Evolutionary conservation across 108 stramenopile genomes (phyloP).

Genomic region (Nitzschia inconspicua): DNA sequence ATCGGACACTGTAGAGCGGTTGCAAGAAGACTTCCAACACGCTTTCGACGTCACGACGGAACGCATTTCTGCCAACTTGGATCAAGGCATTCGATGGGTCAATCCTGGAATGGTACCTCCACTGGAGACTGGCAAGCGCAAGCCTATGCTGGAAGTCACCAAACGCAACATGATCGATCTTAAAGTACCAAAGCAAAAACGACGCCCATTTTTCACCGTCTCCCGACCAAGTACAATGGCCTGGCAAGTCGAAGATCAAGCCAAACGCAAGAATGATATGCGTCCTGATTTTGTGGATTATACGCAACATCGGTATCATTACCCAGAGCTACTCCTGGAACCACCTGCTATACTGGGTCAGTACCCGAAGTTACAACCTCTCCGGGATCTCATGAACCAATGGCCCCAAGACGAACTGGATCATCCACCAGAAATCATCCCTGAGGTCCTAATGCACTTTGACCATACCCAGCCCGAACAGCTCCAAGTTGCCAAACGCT

Average conservation of each 20-base stretch:
- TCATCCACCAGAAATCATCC: conserved; percentile 34
- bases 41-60: no score
- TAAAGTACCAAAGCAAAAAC: no score
- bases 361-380: conserved; percentile 60
- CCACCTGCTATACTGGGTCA: conserved; percentile 41
- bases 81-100: conserved; percentile 31
- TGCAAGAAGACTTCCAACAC: no score
- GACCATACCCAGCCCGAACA: conserved; percentile 63
- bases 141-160: no score
- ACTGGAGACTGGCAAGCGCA: neutral
- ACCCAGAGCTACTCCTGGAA: conserved; percentile 47
- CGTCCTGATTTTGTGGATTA: conserved; percentile 57
- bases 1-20: no score
- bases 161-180: no score
- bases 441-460: conserved; percentile 74
- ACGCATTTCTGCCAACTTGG: conserved; percentile 8
- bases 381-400: conserved; percentile 48
- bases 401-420: conserved; percentile 86
- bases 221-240: conserved; percentile 8
- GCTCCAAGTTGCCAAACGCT: conserved; percentile 51
- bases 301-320: conserved; percentile 53
- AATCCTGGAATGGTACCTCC: conserved; percentile 9
- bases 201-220: neutral
- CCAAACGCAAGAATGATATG: neutral
- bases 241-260: conserved; percentile 11